A percentile compares a stretch with the other conserved stretches of the same genome.
Evolutionary conservation across 2,329 filamentous ascomycete genomes (phyloP).

Genomic region (Beauveria asiatica): DNA sequence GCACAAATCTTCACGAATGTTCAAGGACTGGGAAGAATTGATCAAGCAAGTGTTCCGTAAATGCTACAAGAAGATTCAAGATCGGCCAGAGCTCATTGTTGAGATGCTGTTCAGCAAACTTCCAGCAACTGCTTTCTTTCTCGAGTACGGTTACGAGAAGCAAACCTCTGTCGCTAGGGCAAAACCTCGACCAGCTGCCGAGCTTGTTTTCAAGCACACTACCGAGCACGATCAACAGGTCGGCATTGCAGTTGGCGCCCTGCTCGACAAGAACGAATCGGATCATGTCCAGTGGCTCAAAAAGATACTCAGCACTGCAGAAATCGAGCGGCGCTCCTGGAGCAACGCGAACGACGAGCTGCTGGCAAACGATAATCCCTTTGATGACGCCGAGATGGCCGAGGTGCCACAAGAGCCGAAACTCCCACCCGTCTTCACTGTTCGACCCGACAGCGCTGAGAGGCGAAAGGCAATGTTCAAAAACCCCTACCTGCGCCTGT

Average conservation of each 20-base stretch:
- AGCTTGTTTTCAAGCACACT: conserved; percentile 71
- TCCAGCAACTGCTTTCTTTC: conserved; percentile 69
- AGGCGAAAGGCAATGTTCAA: conserved; percentile 74
- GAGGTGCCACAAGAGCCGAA: conserved; percentile 20
- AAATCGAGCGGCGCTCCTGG: conserved; percentile 69
- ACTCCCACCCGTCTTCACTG: conserved; percentile 25
- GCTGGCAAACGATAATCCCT: conserved; percentile 27
- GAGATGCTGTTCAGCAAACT: conserved; percentile 96
- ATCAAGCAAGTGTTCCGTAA: conserved; percentile 75
- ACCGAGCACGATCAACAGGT: conserved; percentile 64
- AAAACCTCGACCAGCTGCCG: conserved; percentile 63
- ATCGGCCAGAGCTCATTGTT: conserved; percentile 75
- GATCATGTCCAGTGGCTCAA: conserved; percentile 79
- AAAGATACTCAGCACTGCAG: conserved; percentile 57
- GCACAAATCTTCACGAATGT: conserved; percentile 56
- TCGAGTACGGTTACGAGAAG: conserved; percentile 85
- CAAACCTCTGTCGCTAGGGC: conserved; percentile 58
- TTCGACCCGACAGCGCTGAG: conserved; percentile 57
- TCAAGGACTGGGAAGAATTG: conserved; percentile 86
- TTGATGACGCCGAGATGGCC: conserved; percentile 25
- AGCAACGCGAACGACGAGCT: conserved; percentile 60
- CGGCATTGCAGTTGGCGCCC: conserved; percentile 66
- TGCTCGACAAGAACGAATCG: conserved; percentile 71
- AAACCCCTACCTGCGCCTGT: conserved; percentile 75
- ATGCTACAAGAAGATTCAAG: conserved; percentile 74